Base-by-base conservation (phyloP, 345 rosid genomes). In the Draba incana region DNA sequence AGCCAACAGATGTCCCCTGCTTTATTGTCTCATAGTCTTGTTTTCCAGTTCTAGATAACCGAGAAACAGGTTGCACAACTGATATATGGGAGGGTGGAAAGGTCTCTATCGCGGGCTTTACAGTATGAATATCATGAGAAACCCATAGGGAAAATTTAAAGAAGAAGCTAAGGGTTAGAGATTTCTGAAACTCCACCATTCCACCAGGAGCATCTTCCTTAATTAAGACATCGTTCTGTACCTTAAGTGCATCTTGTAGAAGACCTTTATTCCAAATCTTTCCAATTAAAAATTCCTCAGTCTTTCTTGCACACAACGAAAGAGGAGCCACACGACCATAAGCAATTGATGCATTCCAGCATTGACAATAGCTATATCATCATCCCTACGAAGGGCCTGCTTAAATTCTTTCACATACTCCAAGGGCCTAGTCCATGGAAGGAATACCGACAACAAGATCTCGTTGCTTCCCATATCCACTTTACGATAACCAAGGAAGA, bases 351-450 rank as follows among this genome's bases (percentile, higher is more conserved):
- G 91, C n/a, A n/a, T n/a, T n/a, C n/a, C n/a, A n/a, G n/a, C n/a
- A n/a, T n/a, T n/a, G n/a, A n/a, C n/a, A n/a, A n/a, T n/a, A n/a
- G n/a, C n/a, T n/a, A n/a, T n/a, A n/a, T n/a, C 83, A 75, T 91
- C 91, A 49, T 90, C 98, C 74, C 97, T 88, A 47, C 98, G 77
- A 63, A 90, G 97, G 30, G 97, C 90, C 84, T 90, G 97, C 81
- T 93, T 93, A 85, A 88, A 93, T 71, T 90, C 98, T 80, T 90
- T 93, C 60, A 93, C 92, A 78, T 77, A 85, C 79, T 93, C 98
- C 16, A 81, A 83, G 25, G 79, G 83, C 75, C 87, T 86, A 67
- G 89, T 88, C 98, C 97, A 93, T 27, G 98, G 97, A 74, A 93
- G 84, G 70, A 87, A 88, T 38, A 93, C 66, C 2, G 97, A 89